Percentiles rank a stretch among this genome's conserved stretches.
Evolutionary conservation across 805 yeast genomes (phyloP).

Genomic region (Spathaspora arborariae): DNA sequence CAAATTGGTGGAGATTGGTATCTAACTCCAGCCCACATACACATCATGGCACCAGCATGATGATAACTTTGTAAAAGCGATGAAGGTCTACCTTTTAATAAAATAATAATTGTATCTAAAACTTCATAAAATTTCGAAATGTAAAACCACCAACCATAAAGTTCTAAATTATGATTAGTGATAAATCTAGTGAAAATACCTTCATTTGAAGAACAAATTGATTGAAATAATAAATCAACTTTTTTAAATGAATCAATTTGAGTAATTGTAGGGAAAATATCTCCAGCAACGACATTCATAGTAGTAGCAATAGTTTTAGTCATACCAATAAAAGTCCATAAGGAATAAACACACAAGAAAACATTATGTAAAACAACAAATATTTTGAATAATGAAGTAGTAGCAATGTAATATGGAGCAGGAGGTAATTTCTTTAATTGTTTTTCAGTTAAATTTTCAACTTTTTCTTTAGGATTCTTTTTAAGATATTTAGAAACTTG

Average conservation of each 20-base stretch:
- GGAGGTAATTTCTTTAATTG: slow-evolving; percentile 40
- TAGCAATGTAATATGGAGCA: slow-evolving; percentile 51
- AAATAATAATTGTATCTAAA: slow-evolving; percentile 61
- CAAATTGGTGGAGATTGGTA: slow-evolving; percentile 72
- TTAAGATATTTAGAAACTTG: slow-evolving; percentile 33
- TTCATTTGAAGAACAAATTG: slow-evolving; percentile 55
- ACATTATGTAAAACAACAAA: slow-evolving; percentile 61
- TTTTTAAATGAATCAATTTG: slow-evolving; percentile 3
- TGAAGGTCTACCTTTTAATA: slow-evolving; percentile 64
- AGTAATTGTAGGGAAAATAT: slow-evolving; percentile 6
- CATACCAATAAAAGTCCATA: slow-evolving; percentile 73
- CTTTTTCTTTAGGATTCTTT: slow-evolving; percentile 11
- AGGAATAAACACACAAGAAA: slow-evolving; percentile 59
- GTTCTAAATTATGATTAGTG: slow-evolving; percentile 37
- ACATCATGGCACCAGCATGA: slow-evolving; percentile 76
- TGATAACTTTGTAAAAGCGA: slow-evolving; percentile 69
- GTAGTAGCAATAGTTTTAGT: slow-evolving; percentile 44
- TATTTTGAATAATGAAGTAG: slow-evolving; percentile 41
- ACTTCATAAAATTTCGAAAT: slow-evolving; percentile 71
- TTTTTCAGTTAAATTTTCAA: slow-evolving; percentile 10
- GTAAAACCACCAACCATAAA: slow-evolving; percentile 65
- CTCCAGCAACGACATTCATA: slow-evolving; percentile 19
- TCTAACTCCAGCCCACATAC: slow-evolving; percentile 78
- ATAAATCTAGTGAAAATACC: slow-evolving; percentile 47
- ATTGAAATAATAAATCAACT: slow-evolving; percentile 49